Conservation (phyloP, 1,284 basidiomycete species). For the Xerocomus amazonicus region DNA sequence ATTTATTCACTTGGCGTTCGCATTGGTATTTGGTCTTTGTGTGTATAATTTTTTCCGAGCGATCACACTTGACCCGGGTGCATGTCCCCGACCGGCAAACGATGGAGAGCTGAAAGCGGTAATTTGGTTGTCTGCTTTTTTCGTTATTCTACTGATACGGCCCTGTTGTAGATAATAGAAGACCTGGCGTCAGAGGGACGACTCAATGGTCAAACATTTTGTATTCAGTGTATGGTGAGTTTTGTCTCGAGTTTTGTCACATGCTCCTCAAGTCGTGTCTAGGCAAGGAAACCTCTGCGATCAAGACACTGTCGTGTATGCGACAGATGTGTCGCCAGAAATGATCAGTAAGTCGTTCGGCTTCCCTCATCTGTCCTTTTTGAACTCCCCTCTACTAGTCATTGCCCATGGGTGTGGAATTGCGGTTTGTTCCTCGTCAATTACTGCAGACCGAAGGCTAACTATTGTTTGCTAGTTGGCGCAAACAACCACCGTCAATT, state of each 20-base stretch:
- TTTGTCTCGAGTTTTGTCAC: neutral
- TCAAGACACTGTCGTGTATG: slow-evolving; percentile 96
- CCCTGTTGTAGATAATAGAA: slow-evolving; percentile 67
- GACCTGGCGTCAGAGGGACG: slow-evolving; percentile 84
- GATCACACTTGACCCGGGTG: slow-evolving; percentile 88
- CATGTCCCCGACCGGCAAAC: slow-evolving; percentile 73
- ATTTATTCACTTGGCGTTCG: slow-evolving; percentile 73
- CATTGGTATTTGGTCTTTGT: slow-evolving; percentile 69
- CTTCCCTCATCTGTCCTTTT: neutral
- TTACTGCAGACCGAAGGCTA: slow-evolving; percentile 1
- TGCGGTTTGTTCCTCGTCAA: slow-evolving; percentile 60
- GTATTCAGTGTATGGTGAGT: slow-evolving; percentile 86
- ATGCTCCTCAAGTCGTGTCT: neutral
- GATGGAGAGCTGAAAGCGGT: slow-evolving; percentile 83
- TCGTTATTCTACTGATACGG: neutral
- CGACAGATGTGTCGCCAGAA: slow-evolving; percentile 84
- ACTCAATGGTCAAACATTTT: slow-evolving; percentile 94
- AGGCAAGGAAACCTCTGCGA: slow-evolving; percentile 87
- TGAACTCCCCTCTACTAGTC: slow-evolving; percentile 44
- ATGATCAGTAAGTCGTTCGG: slow-evolving; percentile 76
- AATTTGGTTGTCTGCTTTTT: slow-evolving; percentile 22
- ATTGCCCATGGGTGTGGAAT: slow-evolving; percentile 99
- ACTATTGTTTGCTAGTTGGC: slow-evolving; percentile 60
- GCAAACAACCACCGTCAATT: slow-evolving; percentile 94
- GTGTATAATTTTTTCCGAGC: slow-evolving; percentile 89